A percentile compares a stretch with the other conserved stretches of the same genome.
phyloP scores from a whole-genome alignment of 768 basidiomycete species.

The Sistotremastrum niveocremeum region DNA sequence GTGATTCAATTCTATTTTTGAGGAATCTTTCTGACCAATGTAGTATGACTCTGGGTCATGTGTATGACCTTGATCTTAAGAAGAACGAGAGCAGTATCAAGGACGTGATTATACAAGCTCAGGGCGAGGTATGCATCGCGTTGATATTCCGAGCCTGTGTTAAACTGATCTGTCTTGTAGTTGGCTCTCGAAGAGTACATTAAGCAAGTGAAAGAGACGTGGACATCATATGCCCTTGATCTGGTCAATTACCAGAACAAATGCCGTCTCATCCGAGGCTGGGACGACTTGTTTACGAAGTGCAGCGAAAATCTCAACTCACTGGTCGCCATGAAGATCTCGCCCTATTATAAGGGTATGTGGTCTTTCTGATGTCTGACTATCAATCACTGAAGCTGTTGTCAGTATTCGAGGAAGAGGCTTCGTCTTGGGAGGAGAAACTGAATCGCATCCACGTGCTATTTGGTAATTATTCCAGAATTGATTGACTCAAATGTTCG shows the following conservation, averaged over 20 bases:
- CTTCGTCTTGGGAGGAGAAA: constrained; percentile 92
- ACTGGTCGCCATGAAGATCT: constrained; percentile 90
- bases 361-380: not conserved
- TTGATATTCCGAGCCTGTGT: constrained; percentile 8
- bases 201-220: constrained; percentile 91
- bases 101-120: constrained; percentile 92
- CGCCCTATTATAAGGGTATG: constrained; percentile 93
- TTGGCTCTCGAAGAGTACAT: constrained; percentile 95
- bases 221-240: constrained; percentile 92
- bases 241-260: constrained; percentile 98
- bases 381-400: not conserved
- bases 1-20: constrained; percentile 5
- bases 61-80: constrained; percentile 94
- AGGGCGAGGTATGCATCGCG: constrained; percentile 63
- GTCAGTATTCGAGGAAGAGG: constrained; percentile 84
- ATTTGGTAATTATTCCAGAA: constrained; percentile 45
- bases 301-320: constrained; percentile 97
- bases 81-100: constrained; percentile 84
- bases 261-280: constrained; percentile 89
- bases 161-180: constrained; percentile 28
- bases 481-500: not conserved
- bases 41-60: constrained; percentile 91
- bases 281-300: constrained; percentile 95
- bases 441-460: constrained; percentile 92
- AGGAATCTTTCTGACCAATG: constrained; percentile 3